Evolutionary conservation across 805 yeast genomes (phyloP), one percentile per base, ranked within the genome.

Genomic region (Kodamaea kaohsiungensis): DNA sequence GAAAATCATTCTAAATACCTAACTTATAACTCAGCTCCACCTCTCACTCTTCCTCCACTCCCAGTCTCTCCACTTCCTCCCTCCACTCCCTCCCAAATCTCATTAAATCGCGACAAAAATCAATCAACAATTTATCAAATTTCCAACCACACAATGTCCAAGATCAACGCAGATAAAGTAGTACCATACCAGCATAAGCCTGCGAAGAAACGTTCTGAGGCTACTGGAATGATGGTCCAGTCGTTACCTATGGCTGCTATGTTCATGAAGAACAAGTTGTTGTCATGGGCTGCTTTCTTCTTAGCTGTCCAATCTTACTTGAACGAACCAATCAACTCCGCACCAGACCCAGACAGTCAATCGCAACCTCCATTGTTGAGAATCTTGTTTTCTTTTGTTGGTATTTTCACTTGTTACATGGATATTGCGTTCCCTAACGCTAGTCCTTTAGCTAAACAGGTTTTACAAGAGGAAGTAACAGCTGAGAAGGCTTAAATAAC

Each of bases 241-340:
- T 75, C 86, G 15, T 78, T 84, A 71, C 88, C 88, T 33, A 81
- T 84, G 86, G 85, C 86, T 2, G 88, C 88, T 47, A 82, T 84
- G 84, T 84, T 84, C 68, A 75, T 84, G 81, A 80, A 77, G 61
- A 81, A 82, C 65, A 83, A 80, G 63, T 68, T 82, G 57, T 66
- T 83, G 60, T 73, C 85, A 10, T 82, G 88, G 88, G 69, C 84
- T 18, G 68, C 87, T 2, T 62, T 84, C 19, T 73, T 84, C 54
- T 75, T 81, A 56, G 75, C 84, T 3, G 60, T 82, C 22, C 83
- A 79, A 60, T 57, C 80, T 1, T 82, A 67, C 59, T 70, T 83
- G 63, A 78, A 73, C 55, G 78, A 76, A 53, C 80, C 80, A 7
- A 56, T 61, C 59, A 64, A 68, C 60, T 66, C 65, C 62, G 68